These are phyloP conservation scores for Paraconiothyrium brasiliense DNA, from an alignment of 2,329 filamentous ascomycete species.

Conservation along the genomic window DNA sequence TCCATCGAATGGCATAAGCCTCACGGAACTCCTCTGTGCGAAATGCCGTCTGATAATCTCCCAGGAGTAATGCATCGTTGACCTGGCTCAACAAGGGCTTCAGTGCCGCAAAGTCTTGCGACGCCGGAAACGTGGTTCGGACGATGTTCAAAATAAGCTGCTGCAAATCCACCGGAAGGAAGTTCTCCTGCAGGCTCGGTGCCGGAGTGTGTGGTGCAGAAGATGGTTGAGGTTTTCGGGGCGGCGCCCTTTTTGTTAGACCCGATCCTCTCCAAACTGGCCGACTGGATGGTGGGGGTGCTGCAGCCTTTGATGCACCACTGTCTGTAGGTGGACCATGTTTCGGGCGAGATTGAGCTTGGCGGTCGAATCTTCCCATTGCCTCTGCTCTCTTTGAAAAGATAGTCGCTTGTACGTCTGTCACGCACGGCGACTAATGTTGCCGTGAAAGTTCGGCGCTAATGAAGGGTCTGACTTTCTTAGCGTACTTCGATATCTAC, in stretches of 20 bases:
- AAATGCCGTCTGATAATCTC: background rate
- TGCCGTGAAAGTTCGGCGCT: background rate
- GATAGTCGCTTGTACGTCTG: background rate
- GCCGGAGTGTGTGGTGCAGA: background rate
- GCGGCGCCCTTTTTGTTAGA: background rate
- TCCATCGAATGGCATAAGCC: background rate
- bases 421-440: background rate
- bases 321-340: background rate
- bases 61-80: background rate
- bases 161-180: background rate
- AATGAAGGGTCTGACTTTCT: background rate
- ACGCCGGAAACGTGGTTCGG: background rate
- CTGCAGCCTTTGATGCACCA: background rate
- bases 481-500: background rate
- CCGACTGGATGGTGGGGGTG: background rate
- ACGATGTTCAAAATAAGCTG: background rate
- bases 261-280: background rate
- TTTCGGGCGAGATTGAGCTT: background rate
- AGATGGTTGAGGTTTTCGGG: background rate
- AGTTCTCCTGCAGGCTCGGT: background rate
- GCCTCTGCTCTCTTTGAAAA: background rate
- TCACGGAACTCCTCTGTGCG: background rate
- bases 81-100: background rate
- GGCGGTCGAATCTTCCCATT: background rate
- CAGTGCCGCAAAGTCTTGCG: background rate